Evolutionary conservation across 306 rosid species (phyloP), one percentile per base, ranked within the genome.

Genomic region (Ormosia emarginata): DNA sequence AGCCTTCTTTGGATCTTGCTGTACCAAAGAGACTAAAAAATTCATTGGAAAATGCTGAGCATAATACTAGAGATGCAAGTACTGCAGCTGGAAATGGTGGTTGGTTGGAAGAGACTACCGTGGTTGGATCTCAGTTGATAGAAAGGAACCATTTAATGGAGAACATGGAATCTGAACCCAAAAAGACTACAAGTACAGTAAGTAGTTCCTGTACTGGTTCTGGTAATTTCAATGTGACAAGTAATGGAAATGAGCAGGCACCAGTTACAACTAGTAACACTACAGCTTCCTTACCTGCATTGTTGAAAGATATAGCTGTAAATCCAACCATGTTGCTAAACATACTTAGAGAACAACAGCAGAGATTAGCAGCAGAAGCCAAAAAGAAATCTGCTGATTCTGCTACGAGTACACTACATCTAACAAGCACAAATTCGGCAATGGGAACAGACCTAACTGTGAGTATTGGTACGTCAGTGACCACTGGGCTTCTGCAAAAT

Each of bases 291-390:
- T 73, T 96, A 76, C 97, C 97, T 71, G 89, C 81, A 24, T 47
- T 91, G 37, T 73, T 89, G 84, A 91, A 93, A 70, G 97, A 85
- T 78, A 81, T 90, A 50, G 92, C 84, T 82, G 94, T 91, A 85
- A 96, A 93, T 84, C 99, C 98, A 58, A 79, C 92, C 68, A 86
- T 93, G 88, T 83, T 96, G 68, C 32, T 88, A 61, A 86, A 87
- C 84, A 13, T 96, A 73, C 87, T 93, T 78, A 72, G 83, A 40
- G 94, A 84, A 40, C 92, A 90, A 67, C 93, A 86, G 15, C 93
- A 88, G 55, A 84, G 71, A 78, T 77, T 87, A 75, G 86, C 85
- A 30, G 87, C 86, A 67, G 97, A 95, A 78, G 74, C 89, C 83
- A 81, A 71, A 74, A 90, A 59, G 80, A 90, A 85, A 29, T 82